phyloP scores from a whole-genome alignment of 495 filamentous ascomycete species.

The Penicillium canescens region DNA sequence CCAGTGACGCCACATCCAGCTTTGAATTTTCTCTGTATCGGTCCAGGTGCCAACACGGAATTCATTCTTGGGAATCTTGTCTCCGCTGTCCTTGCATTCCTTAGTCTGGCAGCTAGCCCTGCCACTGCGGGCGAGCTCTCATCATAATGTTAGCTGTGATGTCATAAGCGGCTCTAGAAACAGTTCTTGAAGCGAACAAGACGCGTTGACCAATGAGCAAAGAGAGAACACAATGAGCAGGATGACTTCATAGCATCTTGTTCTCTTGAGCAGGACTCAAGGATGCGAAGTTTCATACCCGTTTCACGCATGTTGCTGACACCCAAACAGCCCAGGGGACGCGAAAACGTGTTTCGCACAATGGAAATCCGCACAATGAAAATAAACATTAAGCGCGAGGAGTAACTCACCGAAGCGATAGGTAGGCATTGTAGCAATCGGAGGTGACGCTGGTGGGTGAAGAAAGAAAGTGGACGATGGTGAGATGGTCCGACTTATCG shows the following conservation, averaged over 20 bases:
- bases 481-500: too few relatives aligned
- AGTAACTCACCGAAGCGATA: constrained; percentile 7
- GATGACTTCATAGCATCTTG: too few relatives aligned
- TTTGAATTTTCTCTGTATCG: constrained; percentile 45
- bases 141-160: constrained; percentile 13
- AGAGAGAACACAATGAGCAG: too few relatives aligned
- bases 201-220: too few relatives aligned
- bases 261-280: too few relatives aligned
- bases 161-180: not conserved
- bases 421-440: not conserved
- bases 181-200: too few relatives aligned
- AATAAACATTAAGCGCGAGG: not conserved
- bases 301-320: too few relatives aligned
- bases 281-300: too few relatives aligned
- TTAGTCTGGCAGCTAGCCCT: constrained; percentile 69
- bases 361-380: too few relatives aligned
- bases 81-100: constrained; percentile 60
- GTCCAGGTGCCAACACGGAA: constrained; percentile 72
- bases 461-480: constrained; percentile 4
- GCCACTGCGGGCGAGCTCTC: constrained; percentile 60
- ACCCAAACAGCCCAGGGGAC: too few relatives aligned
- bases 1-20: constrained; percentile 79
- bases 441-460: not conserved
- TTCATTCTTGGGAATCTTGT: constrained; percentile 77
- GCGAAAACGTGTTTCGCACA: too few relatives aligned